Percentiles rank a stretch among this genome's conserved stretches.
phyloP scores from a whole-genome alignment of 1,284 basidiomycete species.

The Ceratobasidium sp. region DNA sequence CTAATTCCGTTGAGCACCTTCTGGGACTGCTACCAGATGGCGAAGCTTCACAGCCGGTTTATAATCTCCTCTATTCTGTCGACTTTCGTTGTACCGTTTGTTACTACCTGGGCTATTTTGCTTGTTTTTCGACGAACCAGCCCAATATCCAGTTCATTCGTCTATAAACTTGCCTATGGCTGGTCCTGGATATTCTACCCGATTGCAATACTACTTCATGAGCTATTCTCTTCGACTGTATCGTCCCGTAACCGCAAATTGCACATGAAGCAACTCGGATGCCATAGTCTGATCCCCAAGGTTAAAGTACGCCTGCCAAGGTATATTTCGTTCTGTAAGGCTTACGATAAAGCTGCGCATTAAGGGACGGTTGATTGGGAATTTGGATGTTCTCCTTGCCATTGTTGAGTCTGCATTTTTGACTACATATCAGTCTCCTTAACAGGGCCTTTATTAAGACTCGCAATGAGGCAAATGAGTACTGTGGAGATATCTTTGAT shows the following conservation, averaged over 20 bases:
- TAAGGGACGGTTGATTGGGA: constrained; percentile 47
- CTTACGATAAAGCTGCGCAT: constrained; percentile 37
- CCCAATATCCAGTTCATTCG: neutral
- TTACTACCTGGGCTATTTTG: neutral
- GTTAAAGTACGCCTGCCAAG: constrained; percentile 9
- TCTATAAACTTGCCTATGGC: neutral
- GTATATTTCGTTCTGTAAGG: neutral
- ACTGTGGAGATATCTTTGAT: constrained; percentile 47
- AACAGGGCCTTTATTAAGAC: neutral
- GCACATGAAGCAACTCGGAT: constrained; percentile 19
- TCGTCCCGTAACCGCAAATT: neutral
- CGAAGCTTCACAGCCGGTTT: constrained; percentile 25
- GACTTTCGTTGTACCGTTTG: constrained; percentile 14
- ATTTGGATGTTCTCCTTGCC: constrained; percentile 47
- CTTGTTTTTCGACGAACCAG: neutral
- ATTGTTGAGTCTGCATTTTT: constrained; percentile 40
- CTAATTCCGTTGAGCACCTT: too few species aligned
- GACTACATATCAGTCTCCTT: neutral
- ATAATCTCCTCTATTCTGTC: constrained; percentile 18
- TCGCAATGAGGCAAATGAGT: constrained; percentile 44
- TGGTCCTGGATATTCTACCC: constrained; percentile 30
- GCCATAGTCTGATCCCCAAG: constrained; percentile 5
- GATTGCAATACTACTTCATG: constrained; percentile 13
- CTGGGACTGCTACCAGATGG: too few species aligned
- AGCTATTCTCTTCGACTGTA: constrained; percentile 8